Evolutionary conservation across 2,329 filamentous ascomycete genomes (phyloP), one percentile per base, ranked within the genome.

Genomic region (Clonostachys byssicola): DNA sequence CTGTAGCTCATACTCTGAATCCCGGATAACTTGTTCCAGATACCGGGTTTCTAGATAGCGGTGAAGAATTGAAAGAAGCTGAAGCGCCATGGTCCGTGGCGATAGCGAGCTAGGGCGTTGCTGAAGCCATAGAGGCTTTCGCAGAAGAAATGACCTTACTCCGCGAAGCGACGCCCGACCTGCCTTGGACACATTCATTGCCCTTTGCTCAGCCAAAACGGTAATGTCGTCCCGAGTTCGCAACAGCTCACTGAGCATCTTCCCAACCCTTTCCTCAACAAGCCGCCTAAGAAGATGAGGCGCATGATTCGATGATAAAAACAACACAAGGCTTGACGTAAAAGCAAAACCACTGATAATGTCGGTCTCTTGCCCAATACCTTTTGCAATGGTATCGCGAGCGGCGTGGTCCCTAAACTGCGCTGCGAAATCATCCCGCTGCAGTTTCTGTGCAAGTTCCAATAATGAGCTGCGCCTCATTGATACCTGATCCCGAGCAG

Each of bases 331-430:
- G n/a, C 81, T 76, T 2, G 81, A 78, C n/a, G 80, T 66, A 13
- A 90, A 73, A 2, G 82, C 69, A 57, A 86, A 87, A 7, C 82
- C 83, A 45, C 77, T 75, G 35, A 86, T 68, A 18, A 75, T 53
- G 59, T 91, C 86, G 2, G 73, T 65, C 56, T 86, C 80, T 43
- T 73, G 71, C 1, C 73, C 75, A 10, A 88, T 71, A 40, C 80
- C 77, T 41, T 78, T 73, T 45, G 90, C 78, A 14, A 96, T 72
- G 33, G 78, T 79, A 46, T 83, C 77, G 51, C 89, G 87, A 47
- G 87, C 81, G 7, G 83, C 81, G 54, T 89, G 85, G 51, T 91
- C 85, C 17, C 87, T 76, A 56, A 96, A 91, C 51, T 88, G 84
- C 16, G 75, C 73, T 30, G 81, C 71, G 55, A 88, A 91, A 1